Conservation (phyloP, 2,329 filamentous ascomycete genomes). For the Ophiostoma tasmaniense region DNA sequence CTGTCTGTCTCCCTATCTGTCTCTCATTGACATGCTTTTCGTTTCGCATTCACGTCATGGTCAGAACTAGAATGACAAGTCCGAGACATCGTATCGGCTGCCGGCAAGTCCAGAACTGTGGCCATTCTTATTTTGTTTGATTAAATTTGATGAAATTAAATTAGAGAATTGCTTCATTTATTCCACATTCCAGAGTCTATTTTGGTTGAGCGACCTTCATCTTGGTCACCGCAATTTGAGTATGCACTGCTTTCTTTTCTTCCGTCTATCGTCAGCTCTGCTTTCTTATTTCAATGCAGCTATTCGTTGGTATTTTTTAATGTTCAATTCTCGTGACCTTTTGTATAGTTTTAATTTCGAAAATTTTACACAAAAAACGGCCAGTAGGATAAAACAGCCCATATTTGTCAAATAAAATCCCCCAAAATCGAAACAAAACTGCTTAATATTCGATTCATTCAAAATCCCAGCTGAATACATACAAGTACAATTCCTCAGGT, state of each 20-base stretch:
- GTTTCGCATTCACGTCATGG: background rate
- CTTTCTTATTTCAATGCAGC: background rate
- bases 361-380: too few species aligned
- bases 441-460: background rate
- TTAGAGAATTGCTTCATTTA: background rate
- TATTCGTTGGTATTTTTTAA: background rate
- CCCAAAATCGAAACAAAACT: background rate
- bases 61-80: background rate
- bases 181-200: background rate
- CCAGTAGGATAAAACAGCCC: too few species aligned
- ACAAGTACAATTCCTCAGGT: background rate
- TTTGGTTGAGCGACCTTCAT: background rate
- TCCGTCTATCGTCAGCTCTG: slow-evolving; percentile 1
- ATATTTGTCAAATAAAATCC: too few species aligned
- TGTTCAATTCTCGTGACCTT: background rate
- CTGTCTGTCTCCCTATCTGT: background rate
- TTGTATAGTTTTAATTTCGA: too few species aligned
- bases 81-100: background rate
- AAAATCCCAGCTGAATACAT: background rate
- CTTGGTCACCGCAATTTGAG: too few species aligned
- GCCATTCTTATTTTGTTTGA: slow-evolving; percentile 1
- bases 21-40: background rate
- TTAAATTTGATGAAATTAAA: background rate
- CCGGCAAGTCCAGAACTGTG: background rate
- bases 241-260: background rate